Percentiles rank a stretch among this genome's conserved stretches.
Evolutionary conservation across 768 basidiomycete genomes (phyloP).

Genomic region (Leucosporidium creatinivorum): DNA sequence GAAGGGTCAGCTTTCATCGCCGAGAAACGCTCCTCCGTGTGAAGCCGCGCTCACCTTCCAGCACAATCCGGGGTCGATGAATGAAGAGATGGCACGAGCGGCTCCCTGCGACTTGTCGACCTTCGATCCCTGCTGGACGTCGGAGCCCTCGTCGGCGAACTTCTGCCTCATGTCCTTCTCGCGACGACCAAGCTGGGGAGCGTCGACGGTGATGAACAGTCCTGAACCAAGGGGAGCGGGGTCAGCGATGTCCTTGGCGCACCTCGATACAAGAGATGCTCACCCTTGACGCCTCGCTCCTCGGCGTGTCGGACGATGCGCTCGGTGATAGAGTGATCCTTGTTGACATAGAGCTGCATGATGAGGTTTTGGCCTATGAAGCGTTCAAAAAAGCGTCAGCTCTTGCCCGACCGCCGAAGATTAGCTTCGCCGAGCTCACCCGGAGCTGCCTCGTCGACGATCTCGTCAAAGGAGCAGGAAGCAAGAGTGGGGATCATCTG

Average conservation of each 20-base stretch:
- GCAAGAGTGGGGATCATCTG: conserved; percentile 85
- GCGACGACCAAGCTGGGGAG: conserved; percentile 78
- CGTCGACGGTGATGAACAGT: conserved; percentile 95
- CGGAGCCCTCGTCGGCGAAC: conserved; percentile 69
- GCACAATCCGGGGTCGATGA: conserved; percentile 83
- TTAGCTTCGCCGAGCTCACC: conserved; percentile 48
- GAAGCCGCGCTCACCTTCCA: conserved; percentile 50
- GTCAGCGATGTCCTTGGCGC: too few relatives aligned
- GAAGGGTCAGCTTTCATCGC: not conserved
- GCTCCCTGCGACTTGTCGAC: conserved; percentile 84
- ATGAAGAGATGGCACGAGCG: conserved; percentile 87
- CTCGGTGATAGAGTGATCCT: conserved; percentile 74
- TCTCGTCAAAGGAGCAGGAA: conserved; percentile 91
- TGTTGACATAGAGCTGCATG: conserved; percentile 89
- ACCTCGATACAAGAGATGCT: conserved; percentile 30
- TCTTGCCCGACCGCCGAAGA: not conserved
- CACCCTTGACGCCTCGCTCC: conserved; percentile 72
- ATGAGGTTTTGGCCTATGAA: conserved; percentile 53
- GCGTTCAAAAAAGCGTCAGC: conserved; percentile 25
- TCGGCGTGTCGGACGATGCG: conserved; percentile 85
- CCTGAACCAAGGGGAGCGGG: not conserved
- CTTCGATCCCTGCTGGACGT: conserved; percentile 46
- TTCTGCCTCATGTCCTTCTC: conserved; percentile 81
- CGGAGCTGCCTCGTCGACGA: conserved; percentile 74
- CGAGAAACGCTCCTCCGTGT: not conserved